Base-by-base conservation (phyloP, 176 grass and related monocot genomes). In the Zea mays region DNA sequence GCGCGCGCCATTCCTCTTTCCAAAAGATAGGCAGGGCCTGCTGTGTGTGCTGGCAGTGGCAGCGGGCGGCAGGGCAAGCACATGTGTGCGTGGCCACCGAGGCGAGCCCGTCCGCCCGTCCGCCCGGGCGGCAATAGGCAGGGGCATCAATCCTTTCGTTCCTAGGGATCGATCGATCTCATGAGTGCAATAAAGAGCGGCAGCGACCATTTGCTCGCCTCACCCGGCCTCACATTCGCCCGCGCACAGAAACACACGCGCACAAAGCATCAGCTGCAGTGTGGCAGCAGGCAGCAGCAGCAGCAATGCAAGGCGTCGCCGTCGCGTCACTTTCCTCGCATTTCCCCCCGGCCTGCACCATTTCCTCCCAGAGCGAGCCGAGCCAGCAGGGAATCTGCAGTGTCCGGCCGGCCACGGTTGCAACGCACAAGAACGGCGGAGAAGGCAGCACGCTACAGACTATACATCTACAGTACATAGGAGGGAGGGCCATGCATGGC, bases 31-130 rank as follows among this genome's bases (percentile, higher is more conserved):
- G 64, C 68, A 52, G 72, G 39, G 57, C 8, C 44, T 49, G 64
- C 27, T 27, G 27, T 27, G 27, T 27, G 27, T 27, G 27, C 46
- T n/a, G 13, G 80, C 61, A 21, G 17, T 4, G 38, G 38, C 38
- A 39, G 27, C 20, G 19, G 27, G 27, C 16, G 52, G 52, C 37
- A 47, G 27, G 39, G 61, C 65, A 77, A 20, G 80, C 69, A 62
- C 86, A 83, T 88, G 86, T 88, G 86, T 83, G 86, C 75, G 16
- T 69, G 50, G 33, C 45, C 13, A 73, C 75, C 81, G 86, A 88
- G 80, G 85, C 57, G 27, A 27, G 27, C 27, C 27, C 27, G 27
- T 37, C 48, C 15, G 33, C 19, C 20, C 4, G 27, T 12, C 61
- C 59, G 27, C 42, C 34, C 59, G 27, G 51, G 71, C 17, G 58